Conservation (phyloP, 176 grass and related monocot genomes). For the Coix lacrymajobi region DNA sequence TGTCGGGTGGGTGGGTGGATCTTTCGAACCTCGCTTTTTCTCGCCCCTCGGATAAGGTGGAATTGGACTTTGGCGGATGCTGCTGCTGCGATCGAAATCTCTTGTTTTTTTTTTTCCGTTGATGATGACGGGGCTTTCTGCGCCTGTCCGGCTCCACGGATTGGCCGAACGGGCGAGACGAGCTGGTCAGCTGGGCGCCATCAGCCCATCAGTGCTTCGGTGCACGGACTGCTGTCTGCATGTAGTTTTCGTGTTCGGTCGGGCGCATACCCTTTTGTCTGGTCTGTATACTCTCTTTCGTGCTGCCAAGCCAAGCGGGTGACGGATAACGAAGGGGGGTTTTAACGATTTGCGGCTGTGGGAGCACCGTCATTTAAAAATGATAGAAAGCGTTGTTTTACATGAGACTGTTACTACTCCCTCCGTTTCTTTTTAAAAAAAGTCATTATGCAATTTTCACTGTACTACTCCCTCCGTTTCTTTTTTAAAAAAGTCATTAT, state of each 20-base stretch:
- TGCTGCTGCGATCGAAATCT: neutral
- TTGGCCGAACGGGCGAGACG: neutral
- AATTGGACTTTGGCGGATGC: neutral
- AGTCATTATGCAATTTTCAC: too few relatives aligned
- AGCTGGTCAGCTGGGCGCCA: neutral
- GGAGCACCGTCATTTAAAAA: too few relatives aligned
- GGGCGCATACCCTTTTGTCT: neutral
- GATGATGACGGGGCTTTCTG: too few relatives aligned
- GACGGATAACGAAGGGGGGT: neutral
- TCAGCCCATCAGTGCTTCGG: too few relatives aligned
- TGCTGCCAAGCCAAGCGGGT: too few relatives aligned
- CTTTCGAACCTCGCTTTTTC: constrained; percentile 9
- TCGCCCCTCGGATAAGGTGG: constrained; percentile 11
- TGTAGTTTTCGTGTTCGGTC: constrained; percentile 4
- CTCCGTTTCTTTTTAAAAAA: too few relatives aligned
- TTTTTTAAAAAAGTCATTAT: too few relatives aligned
- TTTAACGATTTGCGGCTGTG: too few relatives aligned
- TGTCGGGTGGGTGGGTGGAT: constrained; percentile 26
- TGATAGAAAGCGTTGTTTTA: too few relatives aligned
- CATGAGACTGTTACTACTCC: too few relatives aligned
- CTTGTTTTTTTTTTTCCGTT: neutral
- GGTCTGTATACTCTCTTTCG: neutral
- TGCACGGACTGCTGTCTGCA: neutral
- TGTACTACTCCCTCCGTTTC: too few relatives aligned
- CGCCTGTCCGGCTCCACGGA: neutral